A percentile compares a stretch with the other conserved stretches of the same genome.
phyloP scores from a whole-genome alignment of 257 asterid genomes.

The Schizonepeta tenuifolia region DNA sequence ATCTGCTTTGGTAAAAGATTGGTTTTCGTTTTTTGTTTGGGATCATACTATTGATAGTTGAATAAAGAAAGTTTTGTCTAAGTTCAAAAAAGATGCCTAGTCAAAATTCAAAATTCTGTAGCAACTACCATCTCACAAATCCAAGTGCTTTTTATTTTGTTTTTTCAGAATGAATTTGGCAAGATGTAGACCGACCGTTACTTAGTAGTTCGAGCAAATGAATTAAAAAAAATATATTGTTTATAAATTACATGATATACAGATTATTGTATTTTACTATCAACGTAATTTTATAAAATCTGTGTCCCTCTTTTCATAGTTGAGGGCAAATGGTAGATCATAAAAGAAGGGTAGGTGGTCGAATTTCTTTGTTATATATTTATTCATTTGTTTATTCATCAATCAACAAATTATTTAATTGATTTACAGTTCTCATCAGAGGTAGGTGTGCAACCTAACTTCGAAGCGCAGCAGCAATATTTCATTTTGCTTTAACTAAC shows the following conservation, averaged over 20 bases:
- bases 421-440: neutral
- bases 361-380: neutral
- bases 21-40: neutral
- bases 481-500: neutral
- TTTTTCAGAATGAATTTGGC: neutral
- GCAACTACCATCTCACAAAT: neutral
- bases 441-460: slow-evolving; percentile 34
- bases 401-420: neutral
- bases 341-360: slow-evolving; percentile 26
- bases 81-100: neutral
- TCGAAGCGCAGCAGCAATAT: slow-evolving; percentile 10
- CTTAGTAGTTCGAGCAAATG: neutral
- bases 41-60: neutral
- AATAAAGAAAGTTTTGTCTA: neutral
- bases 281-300: neutral
- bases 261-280: neutral
- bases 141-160: neutral
- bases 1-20: neutral
- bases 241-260: neutral
- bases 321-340: neutral
- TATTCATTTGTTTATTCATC: slow-evolving; percentile 5
- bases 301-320: neutral
- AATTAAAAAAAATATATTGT: no score
- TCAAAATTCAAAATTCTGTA: neutral
- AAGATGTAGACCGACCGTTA: no score